Percentiles rank a stretch among this genome's conserved stretches.
Conservation (phyloP, 768 basidiomycete species). For the Rhizopogon salebrosus region DNA sequence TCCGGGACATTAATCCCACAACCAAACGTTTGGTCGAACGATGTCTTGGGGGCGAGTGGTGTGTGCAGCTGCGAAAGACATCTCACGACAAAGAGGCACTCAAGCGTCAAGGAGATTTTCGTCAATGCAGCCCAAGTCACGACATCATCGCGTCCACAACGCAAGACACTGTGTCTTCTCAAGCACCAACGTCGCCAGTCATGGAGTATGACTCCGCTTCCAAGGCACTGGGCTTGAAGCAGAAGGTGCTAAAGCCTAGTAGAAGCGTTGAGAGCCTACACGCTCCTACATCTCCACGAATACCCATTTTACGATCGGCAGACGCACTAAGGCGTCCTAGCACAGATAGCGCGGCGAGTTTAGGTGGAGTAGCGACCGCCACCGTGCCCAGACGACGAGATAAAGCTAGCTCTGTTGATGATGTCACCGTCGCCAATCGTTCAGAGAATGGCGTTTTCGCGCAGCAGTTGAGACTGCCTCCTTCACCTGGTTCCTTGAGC, state of each 20-base stretch:
- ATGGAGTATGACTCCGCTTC: slow-evolving; percentile 17
- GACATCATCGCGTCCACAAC: slow-evolving; percentile 35
- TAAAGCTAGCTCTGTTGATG: slow-evolving; percentile 23
- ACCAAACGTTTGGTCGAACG: slow-evolving; percentile 90
- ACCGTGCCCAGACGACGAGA: slow-evolving; percentile 18
- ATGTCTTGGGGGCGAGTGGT: slow-evolving; percentile 86
- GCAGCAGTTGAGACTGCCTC: slow-evolving; percentile 12
- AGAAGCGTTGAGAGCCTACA: slow-evolving; percentile 63
- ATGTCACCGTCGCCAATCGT: slow-evolving; percentile 12
- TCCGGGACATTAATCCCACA: slow-evolving; percentile 81
- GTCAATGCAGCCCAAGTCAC: slow-evolving; percentile 39
- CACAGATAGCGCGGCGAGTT: slow-evolving; percentile 28
- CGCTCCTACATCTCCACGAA: slow-evolving; percentile 16
- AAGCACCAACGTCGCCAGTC: slow-evolving; percentile 8
- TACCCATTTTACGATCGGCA: slow-evolving; percentile 26
- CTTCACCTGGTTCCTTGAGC: slow-evolving; percentile 16
- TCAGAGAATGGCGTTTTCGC: slow-evolving; percentile 13
- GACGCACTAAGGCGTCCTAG: slow-evolving; percentile 38
- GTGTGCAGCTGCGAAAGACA: slow-evolving; percentile 56
- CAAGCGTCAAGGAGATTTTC: slow-evolving; percentile 22
- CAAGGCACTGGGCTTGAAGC: slow-evolving; percentile 23
- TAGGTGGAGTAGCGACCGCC: slow-evolving; percentile 25
- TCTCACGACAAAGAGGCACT: slow-evolving; percentile 23
- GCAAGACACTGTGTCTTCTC: slow-evolving; percentile 25
- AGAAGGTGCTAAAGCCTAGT: slow-evolving; percentile 51